Evolutionary conservation across 345 rosid genomes (phyloP), one percentile per base, ranked within the genome.

Genomic region (Garcia nutans): DNA sequence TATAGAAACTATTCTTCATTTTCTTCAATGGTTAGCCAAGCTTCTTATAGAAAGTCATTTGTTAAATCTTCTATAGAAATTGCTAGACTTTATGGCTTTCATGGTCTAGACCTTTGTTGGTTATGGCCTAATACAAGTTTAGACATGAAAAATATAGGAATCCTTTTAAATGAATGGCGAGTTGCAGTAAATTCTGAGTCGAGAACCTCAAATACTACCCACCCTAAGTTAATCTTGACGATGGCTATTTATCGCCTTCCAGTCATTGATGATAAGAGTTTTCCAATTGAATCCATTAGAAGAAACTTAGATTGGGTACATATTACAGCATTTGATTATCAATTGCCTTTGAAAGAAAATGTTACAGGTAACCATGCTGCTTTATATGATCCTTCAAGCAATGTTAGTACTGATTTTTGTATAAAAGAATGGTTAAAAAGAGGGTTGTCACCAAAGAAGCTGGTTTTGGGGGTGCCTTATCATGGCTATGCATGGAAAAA

Each of bases 51-150:
- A 17, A 69, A 57, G 45, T 63, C 80, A 45, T 82, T 82, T 24
- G 79, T 82, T 58, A 71, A 41, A 8, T 82, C 85, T 23, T 73
- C 82, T 2, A 31, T 82, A 26, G 31, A 42, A 65, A 73, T 57
- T 0, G 82, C 82, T 24, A 79, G 78, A 65, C 20, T 42, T 59
- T 66, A 73, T 24, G 85, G 83, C n/a, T 83, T 83, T 55, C 76
- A 60, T 7, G 83, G 85, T 16, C 75, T 83, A 6, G 85, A 83
- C 60, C 58, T 83, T 37, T 73, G 44, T 19, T 82, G 85, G 82
- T 12, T 63, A 1, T 82, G 85, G 82, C 82, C 85, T 22, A 69
- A 76, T 3, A 31, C 71, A 19, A 67, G 76, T 10, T 76, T 73
- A 15, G 85, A 82, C 76, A 50, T 69, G 76, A 50, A 69, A 8